Percentiles rank a stretch among this genome's conserved stretches.
Conservation (phyloP, 345 rosid species). For the Ceriops tagal region DNA sequence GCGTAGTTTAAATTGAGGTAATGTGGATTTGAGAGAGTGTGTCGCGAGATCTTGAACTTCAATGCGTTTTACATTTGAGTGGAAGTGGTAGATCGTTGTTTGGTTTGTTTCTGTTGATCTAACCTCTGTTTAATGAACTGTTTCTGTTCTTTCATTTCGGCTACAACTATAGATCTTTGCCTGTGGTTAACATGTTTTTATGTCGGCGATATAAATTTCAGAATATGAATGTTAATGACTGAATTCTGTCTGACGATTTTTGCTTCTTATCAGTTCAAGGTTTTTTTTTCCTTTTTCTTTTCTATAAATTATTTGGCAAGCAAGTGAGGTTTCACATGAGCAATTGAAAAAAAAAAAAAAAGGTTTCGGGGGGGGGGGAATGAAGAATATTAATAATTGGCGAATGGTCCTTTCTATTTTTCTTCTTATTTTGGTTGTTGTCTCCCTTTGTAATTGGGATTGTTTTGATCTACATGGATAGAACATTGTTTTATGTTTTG, state of each 20-base stretch:
- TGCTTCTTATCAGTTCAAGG: too few species aligned
- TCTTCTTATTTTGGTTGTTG: too few species aligned
- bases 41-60: conserved; percentile 27
- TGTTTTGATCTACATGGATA: neutral
- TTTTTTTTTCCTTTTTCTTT: neutral
- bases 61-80: neutral
- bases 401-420: too few species aligned
- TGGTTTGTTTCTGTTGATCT: neutral
- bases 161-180: too few species aligned
- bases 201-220: neutral
- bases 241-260: neutral
- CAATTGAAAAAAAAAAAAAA: too few species aligned
- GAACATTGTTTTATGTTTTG: neutral
- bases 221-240: neutral
- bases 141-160: too few species aligned
- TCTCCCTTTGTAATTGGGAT: neutral
- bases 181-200: too few species aligned
- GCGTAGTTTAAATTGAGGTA: neutral
- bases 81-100: conserved; percentile 22
- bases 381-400: neutral
- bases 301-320: neutral
- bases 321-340: too few species aligned
- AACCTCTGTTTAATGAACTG: neutral
- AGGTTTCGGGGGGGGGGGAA: too few species aligned
- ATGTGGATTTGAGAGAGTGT: conserved; percentile 7